phyloP scores from a whole-genome alignment of 345 rosid species.

The Hibiscus mutabilis region DNA sequence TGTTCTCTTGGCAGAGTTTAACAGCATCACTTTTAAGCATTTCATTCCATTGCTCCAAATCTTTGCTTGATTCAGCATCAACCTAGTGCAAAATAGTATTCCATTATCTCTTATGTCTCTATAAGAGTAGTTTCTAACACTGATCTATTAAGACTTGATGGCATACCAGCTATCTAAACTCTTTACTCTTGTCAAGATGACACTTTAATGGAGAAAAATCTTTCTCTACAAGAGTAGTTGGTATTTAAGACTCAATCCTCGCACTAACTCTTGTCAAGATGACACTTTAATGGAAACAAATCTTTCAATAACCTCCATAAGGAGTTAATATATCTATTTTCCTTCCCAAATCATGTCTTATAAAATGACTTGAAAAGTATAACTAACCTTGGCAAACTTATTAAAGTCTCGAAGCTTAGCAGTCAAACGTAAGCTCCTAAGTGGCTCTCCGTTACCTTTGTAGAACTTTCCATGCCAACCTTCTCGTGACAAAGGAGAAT shows the following conservation, averaged over 20 bases:
- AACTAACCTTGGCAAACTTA: slow-evolving; percentile 84
- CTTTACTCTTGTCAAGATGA: too few relatives aligned
- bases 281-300: background rate
- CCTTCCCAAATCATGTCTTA: background rate
- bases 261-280: background rate
- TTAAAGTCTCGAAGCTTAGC: slow-evolving; percentile 92
- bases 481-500: slow-evolving; percentile 70
- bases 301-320: background rate
- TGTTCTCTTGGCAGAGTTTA: slow-evolving; percentile 90
- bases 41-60: slow-evolving; percentile 96
- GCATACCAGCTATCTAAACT: background rate
- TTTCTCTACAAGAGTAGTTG: background rate
- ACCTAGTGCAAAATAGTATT: slow-evolving; percentile 37
- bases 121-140: too few relatives aligned
- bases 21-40: slow-evolving; percentile 75
- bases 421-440: slow-evolving; percentile 71
- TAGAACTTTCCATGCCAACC: slow-evolving; percentile 60
- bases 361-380: slow-evolving; percentile 9
- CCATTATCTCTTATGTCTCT: too few relatives aligned
- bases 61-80: slow-evolving; percentile 81
- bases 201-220: too few relatives aligned
- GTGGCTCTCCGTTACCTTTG: slow-evolving; percentile 61
- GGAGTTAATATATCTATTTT: background rate
- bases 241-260: background rate
- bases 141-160: too few relatives aligned